Evolutionary conservation across 352 stramenopile genomes (phyloP).

Genomic region (Pythium folliculosum): DNA sequence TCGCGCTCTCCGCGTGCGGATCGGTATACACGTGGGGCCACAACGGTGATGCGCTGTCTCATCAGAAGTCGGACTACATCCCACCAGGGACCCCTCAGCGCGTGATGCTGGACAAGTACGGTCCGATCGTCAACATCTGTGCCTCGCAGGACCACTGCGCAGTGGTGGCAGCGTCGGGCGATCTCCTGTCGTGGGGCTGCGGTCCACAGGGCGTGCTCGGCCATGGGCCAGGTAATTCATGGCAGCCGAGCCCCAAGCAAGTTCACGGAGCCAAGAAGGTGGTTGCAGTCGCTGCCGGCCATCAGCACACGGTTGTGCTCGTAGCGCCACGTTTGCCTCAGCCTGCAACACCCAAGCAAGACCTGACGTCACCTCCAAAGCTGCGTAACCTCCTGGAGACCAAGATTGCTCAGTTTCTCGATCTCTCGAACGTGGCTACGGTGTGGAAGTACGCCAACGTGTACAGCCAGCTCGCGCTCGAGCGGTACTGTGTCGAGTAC

Average conservation of each 20-base stretch:
- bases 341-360: not conserved
- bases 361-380: conserved; percentile 13
- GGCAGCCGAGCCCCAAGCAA: conserved; percentile 79
- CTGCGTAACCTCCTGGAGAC: conserved; percentile 50
- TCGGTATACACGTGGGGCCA: conserved; percentile 80
- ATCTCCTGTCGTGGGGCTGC: conserved; percentile 78
- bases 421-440: conserved; percentile 58
- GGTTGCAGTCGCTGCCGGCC: conserved; percentile 57
- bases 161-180: conserved; percentile 59
- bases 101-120: conserved; percentile 48
- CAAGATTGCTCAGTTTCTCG: conserved; percentile 49
- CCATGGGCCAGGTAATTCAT: conserved; percentile 70
- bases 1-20: conserved; percentile 61
- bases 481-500: conserved; percentile 57
- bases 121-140: conserved; percentile 53
- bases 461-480: conserved; percentile 46
- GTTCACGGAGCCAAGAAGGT: conserved; percentile 77
- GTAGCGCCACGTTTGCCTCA: conserved; percentile 45
- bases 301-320: conserved; percentile 77
- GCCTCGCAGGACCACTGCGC: conserved; percentile 80
- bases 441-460: conserved; percentile 65
- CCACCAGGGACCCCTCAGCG: conserved; percentile 46
- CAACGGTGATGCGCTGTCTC: conserved; percentile 65
- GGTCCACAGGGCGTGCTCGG: conserved; percentile 70
- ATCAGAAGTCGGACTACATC: conserved; percentile 32